Conservation (phyloP, 306 rosid genomes). For the Inga oerstediana region DNA sequence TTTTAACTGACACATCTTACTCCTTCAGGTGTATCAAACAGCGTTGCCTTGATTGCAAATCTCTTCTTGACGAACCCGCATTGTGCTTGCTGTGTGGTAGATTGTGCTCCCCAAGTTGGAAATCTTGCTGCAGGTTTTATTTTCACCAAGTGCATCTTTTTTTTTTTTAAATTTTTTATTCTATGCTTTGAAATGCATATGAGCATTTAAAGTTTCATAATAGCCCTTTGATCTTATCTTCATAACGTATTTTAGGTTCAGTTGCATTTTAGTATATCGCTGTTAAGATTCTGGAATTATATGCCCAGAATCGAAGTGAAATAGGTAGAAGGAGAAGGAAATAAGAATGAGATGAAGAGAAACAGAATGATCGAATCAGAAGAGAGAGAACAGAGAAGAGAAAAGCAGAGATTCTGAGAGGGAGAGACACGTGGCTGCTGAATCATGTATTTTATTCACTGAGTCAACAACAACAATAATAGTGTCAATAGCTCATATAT, state of each 20-base stretch:
- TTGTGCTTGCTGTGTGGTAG: conserved; percentile 92
- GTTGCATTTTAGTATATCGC: background rate
- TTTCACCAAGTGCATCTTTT: conserved; percentile 18
- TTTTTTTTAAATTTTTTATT: background rate
- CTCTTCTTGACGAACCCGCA: conserved; percentile 76
- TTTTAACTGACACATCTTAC: conserved; percentile 18
- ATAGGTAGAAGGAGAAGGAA: too few species aligned
- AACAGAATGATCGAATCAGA: too few species aligned
- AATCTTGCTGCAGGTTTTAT: conserved; percentile 89
- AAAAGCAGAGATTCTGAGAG: too few species aligned
- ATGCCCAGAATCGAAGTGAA: too few species aligned
- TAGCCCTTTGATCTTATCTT: background rate
- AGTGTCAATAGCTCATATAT: too few species aligned
- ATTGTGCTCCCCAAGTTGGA: conserved; percentile 91
- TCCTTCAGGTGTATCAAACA: conserved; percentile 77
- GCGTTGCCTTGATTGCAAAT: conserved; percentile 70
- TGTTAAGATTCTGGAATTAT: too few species aligned
- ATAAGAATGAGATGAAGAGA: too few species aligned
- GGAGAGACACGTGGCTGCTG: too few species aligned
- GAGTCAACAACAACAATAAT: too few species aligned
- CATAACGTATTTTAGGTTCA: conserved; percentile 19
- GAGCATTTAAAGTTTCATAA: conserved; percentile 1
- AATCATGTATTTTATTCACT: too few species aligned
- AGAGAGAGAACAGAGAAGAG: too few species aligned
- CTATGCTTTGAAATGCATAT: conserved; percentile 27